Conservation (phyloP, 83 land plant species). For the Picea engelmannii region DNA sequence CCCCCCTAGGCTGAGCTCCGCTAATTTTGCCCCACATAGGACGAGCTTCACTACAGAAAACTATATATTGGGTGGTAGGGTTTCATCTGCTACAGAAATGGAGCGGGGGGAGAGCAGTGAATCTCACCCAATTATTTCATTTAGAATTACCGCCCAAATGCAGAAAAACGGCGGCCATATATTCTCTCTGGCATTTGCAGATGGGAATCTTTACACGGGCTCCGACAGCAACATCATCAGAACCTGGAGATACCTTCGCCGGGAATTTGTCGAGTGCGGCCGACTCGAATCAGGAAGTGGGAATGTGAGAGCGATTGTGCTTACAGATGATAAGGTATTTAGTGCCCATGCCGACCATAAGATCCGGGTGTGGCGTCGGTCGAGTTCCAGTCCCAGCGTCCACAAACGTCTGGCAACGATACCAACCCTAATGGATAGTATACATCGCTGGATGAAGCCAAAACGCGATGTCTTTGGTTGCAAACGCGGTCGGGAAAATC, state of each 20-base stretch:
- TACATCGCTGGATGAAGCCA: not conserved
- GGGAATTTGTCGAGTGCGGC: not conserved
- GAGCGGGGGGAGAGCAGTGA: too few relatives aligned
- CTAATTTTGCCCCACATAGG: too few relatives aligned
- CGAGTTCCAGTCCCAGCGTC: not conserved
- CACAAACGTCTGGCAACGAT: constrained; percentile 10
- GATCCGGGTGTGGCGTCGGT: constrained; percentile 16
- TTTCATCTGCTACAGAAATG: too few relatives aligned
- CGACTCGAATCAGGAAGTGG: not conserved
- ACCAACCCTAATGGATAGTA: not conserved
- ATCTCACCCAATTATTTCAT: too few relatives aligned
- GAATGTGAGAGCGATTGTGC: not conserved
- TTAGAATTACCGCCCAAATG: constrained; percentile 1
- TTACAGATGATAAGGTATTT: not conserved
- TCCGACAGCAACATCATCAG: constrained; percentile 9
- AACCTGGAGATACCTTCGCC: not conserved
- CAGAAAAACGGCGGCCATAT: constrained; percentile 37
- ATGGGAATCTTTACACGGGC: not conserved
- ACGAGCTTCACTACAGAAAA: too few relatives aligned
- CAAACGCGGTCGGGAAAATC: constrained; percentile 26
- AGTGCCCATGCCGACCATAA: not conserved
- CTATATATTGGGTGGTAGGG: too few relatives aligned
- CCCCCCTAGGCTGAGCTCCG: too few relatives aligned
- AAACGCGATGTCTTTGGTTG: constrained; percentile 4
- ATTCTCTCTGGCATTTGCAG: constrained; percentile 18